Evolutionary conservation across 106 monocot genomes (phyloP), one percentile per base, ranked within the genome.

Genomic region (Agapanthus africanus): DNA sequence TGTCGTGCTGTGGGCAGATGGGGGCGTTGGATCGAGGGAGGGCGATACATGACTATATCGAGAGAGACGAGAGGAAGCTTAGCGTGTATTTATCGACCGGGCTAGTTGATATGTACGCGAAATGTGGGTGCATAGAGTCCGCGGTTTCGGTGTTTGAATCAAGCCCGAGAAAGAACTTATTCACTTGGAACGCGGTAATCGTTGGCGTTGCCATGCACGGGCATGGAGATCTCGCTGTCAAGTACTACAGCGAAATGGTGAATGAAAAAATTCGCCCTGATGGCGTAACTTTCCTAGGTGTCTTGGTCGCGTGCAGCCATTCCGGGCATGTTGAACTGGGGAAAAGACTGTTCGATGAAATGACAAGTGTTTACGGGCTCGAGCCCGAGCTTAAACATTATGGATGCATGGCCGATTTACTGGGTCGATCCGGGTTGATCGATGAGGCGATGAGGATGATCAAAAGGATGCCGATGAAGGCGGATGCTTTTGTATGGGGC

Each of bases 371-470:
- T 28, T 67, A 80, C 6, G 77, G 78, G 0, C 80, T 90, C 2
- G 7, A 39, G 16, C 76, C 66, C 0, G 82, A 90, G 78, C 77
- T 85, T 46, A 90, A 90, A 74, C 89, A 90, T 18, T 85, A 83
- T 18, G 89, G 85, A 1, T 90, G 89, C 78, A 85, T 90, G 89
- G 73, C 82, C 0, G 89, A 85, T 63, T 44, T 90, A 50, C 68
- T 82, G 0, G 80, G 85, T 0, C 68, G 89, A 16, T 79, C 85
- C 0, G 90, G 89, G 54, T 32, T 90, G 54, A 80, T 90, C 23
- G 8, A 59, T 14, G 89, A 85, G 25, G 89, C 78, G 15, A 67
- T 83, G 75, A 73, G 80, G 31, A 90, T 90, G 85, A 78, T 80
- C 11, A 36, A 38, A 6, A 64, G 36, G 68, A 90, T 90, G 89